phyloP scores from a whole-genome alignment of 2,329 filamentous ascomycete species.

The Apiospora saccharicola region DNA sequence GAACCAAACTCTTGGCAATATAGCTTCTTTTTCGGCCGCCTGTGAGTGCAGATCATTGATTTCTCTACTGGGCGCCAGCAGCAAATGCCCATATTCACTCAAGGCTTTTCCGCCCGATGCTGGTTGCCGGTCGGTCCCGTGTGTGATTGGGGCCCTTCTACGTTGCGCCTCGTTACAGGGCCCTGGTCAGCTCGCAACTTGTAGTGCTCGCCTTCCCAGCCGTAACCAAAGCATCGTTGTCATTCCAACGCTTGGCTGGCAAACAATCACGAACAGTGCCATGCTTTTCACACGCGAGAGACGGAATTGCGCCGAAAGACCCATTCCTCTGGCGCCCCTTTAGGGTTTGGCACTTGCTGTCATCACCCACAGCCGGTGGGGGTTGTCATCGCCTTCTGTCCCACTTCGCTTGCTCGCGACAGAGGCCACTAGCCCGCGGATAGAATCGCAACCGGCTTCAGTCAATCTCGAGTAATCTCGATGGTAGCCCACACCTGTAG shows the following conservation, averaged over 20 bases:
- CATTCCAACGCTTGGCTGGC: background rate
- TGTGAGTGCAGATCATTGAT: slow-evolving; percentile 7
- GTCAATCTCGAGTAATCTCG: background rate
- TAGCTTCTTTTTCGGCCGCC: slow-evolving; percentile 16
- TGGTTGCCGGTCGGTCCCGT: background rate
- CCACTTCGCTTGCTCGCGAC: background rate
- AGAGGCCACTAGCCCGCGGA: background rate
- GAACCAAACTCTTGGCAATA: slow-evolving; percentile 7
- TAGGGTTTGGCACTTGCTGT: background rate
- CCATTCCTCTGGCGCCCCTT: background rate
- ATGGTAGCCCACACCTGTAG: background rate
- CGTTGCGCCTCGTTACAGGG: background rate
- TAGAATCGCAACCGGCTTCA: background rate
- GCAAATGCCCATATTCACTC: background rate
- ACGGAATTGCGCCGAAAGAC: background rate
- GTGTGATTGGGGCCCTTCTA: background rate
- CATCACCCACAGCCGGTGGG: background rate
- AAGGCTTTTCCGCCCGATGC: background rate
- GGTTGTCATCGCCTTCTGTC: background rate
- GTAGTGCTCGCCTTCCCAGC: background rate
- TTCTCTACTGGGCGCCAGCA: background rate
- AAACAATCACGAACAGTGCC: background rate
- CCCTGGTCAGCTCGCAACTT: background rate
- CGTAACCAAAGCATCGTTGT: background rate
- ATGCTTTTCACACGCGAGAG: slow-evolving; percentile 4